phyloP scores from a whole-genome alignment of 2,329 filamentous ascomycete species.

The Rhexocercosporidium sp. region DNA sequence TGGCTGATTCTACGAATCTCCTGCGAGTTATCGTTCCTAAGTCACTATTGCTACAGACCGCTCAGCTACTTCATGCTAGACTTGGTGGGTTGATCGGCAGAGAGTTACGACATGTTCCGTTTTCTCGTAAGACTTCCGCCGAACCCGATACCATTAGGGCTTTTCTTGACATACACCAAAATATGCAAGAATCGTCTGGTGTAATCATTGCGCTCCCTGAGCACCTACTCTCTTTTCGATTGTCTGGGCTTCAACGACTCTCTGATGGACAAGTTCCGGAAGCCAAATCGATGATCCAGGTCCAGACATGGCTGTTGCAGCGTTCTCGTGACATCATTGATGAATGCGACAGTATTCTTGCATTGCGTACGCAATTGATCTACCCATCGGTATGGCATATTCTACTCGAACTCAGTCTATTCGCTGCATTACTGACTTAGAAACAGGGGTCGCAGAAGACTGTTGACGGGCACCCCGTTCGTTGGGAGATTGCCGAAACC shows the following conservation, averaged over 20 bases:
- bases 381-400: conserved; percentile 41
- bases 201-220: conserved; percentile 58
- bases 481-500: conserved; percentile 45
- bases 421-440: neutral
- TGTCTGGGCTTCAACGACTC: conserved; percentile 54
- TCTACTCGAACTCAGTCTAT: neutral
- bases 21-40: conserved; percentile 52
- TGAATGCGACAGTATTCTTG: conserved; percentile 51
- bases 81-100: conserved; percentile 50
- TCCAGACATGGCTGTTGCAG: conserved; percentile 50
- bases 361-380: conserved; percentile 47
- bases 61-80: conserved; percentile 49
- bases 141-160: conserved; percentile 37
- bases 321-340: conserved; percentile 57
- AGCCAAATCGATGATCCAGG: conserved; percentile 49
- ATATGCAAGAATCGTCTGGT: conserved; percentile 45
- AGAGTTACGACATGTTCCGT: conserved; percentile 52
- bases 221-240: conserved; percentile 58
- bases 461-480: conserved; percentile 46
- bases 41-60: conserved; percentile 51
- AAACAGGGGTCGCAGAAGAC: conserved; percentile 41
- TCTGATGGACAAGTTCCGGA: conserved; percentile 46
- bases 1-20: conserved; percentile 51
- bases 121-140: conserved; percentile 50
- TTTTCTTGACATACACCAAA: conserved; percentile 47